Base-by-base conservation (phyloP, 176 grass and related monocot genomes). In the Chloris gayana region DNA sequence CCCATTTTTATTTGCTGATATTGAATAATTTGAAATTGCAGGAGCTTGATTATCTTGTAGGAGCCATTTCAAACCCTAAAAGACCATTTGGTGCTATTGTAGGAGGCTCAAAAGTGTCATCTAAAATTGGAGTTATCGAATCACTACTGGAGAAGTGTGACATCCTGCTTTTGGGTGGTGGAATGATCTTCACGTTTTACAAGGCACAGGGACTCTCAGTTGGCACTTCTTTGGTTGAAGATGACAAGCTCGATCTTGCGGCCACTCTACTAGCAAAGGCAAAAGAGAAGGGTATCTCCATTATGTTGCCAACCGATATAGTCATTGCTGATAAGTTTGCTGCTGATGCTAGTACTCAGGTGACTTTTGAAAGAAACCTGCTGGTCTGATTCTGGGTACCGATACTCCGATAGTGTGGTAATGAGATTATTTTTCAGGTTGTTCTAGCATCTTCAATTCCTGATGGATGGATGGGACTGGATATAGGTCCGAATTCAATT, bases 171-270 rank as follows among this genome's bases (percentile, higher is more conserved):
- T 74, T 93, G 78, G 91, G 91, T 45, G 91, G 91, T 75, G 91
- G 91, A 75, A 93, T 93, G 91, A 93, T 93, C 77, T 93, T 93
- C 73, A 93, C 91, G 66, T 93, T 93, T 82, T 93, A 93, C 91
- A 93, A 93, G 63, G 91, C 91, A 79, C 91, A 93, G 82, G 87
- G 91, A 29, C 77, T 89, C 17, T 82, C 91, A 50, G 87, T 93
- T 37, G 91, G 91, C 75, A 19, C 84, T 79, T 93, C 91, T n/a
- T 85, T 93, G 73, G 91, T 93, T 51, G 91, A 93, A 78, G 81
- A 90, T 38, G 91, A 93, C 70, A 93, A 90, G 75, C 91, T 93
- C 59, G 87, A 90, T 19, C 87, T 93, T 25, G 87, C 91, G 37
- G 75, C 87, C 74, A 59, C 91, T 57, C 91, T 93, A 42, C 84